These are phyloP conservation scores for Mycena sanguinolenta DNA, from an alignment of 768 basidiomycete species.

Conservation along the genomic window DNA sequence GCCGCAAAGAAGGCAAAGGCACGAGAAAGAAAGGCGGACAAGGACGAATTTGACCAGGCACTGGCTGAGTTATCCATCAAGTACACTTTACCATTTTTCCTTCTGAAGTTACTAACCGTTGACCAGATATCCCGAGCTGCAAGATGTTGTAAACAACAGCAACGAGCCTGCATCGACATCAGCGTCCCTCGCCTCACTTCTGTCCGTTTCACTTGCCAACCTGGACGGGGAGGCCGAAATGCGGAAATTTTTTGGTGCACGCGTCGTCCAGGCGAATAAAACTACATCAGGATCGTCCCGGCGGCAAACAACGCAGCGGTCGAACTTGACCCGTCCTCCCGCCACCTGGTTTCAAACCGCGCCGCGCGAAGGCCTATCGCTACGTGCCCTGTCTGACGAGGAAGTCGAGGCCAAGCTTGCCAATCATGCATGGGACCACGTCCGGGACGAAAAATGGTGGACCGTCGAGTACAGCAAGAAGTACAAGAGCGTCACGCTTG, in stretches of 20 bases:
- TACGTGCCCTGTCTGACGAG: constrained; percentile 66
- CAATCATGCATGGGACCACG: constrained; percentile 54
- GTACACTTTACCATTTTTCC: constrained; percentile 52
- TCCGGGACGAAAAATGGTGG: constrained; percentile 84
- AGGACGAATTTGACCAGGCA: constrained; percentile 87
- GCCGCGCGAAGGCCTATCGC: constrained; percentile 79
- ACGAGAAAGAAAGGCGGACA: constrained; percentile 74
- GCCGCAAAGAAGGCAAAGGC: constrained; percentile 74
- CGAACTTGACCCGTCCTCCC: constrained; percentile 83
- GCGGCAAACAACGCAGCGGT: constrained; percentile 64
- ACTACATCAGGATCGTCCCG: constrained; percentile 51
- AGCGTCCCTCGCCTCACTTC: constrained; percentile 63
- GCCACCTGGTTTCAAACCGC: constrained; percentile 80
- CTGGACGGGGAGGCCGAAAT: constrained; percentile 93
- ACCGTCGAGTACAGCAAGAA: constrained; percentile 88
- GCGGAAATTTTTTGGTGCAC: constrained; percentile 93
- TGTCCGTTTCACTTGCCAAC: constrained; percentile 84
- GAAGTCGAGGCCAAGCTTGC: constrained; percentile 63
- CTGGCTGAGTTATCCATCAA: constrained; percentile 87
- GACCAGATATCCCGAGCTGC: constrained; percentile 67
- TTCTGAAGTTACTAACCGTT: not conserved
- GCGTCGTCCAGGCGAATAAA: constrained; percentile 81
- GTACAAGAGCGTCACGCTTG: constrained; percentile 85
- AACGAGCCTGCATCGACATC: constrained; percentile 37
- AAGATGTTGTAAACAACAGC: constrained; percentile 51